Conservation (phyloP, 2,329 filamentous ascomycete species). For the Scorias spongiosa region DNA sequence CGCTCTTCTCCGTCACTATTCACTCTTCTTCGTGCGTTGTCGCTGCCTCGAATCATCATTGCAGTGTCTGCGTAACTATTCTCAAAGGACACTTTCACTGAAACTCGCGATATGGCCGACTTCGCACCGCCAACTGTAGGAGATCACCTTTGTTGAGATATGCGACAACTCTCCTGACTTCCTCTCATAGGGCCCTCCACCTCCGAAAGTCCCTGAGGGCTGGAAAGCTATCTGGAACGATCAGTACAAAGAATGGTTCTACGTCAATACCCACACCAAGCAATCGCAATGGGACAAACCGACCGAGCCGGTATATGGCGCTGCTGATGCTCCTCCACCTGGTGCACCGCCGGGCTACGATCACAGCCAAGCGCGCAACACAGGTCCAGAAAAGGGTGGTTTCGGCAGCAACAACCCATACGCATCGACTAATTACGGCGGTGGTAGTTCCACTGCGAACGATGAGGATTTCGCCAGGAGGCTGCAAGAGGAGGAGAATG, state of each 20-base stretch:
- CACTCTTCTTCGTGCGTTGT: no score
- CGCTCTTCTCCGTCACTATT: no score
- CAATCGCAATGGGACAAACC: constrained; percentile 84
- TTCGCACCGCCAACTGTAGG: constrained; percentile 18
- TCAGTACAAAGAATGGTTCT: constrained; percentile 88
- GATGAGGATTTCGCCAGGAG: constrained; percentile 62
- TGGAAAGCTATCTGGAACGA: constrained; percentile 80
- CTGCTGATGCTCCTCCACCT: constrained; percentile 30
- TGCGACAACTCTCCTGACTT: constrained; percentile 2
- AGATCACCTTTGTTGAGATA: constrained; percentile 6
- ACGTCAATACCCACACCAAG: constrained; percentile 77
- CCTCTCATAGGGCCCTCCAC: constrained; percentile 33
- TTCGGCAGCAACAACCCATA: constrained; percentile 62
- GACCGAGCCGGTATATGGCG: constrained; percentile 48
- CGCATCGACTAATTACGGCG: constrained; percentile 18
- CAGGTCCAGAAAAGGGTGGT: constrained; percentile 30
- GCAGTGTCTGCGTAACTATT: no score
- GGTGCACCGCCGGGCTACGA: constrained; percentile 57
- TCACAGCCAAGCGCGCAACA: constrained; percentile 22
- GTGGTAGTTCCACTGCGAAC: constrained; percentile 32
- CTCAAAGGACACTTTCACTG: no score
- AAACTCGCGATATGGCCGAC: constrained; percentile 12
- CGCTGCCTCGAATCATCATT: no score
- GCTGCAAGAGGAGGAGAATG: constrained; percentile 73
- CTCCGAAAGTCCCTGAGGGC: constrained; percentile 53